A percentile compares a stretch with the other conserved stretches of the same genome.
Evolutionary conservation across 2,329 filamentous ascomycete genomes (phyloP).

Genomic region (Alternaria atra): DNA sequence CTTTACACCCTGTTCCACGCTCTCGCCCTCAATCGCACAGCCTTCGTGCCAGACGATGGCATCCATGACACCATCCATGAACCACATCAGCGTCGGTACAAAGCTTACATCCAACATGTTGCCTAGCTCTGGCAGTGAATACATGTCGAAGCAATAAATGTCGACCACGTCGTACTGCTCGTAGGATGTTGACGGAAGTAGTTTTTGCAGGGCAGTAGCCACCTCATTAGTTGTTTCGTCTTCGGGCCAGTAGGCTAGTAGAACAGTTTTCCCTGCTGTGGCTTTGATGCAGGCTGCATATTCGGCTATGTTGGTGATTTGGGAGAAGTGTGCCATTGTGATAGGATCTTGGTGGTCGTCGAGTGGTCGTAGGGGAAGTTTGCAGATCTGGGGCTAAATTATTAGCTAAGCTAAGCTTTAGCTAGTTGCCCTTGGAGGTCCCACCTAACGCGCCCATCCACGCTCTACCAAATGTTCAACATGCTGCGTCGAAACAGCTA

Average conservation of each 20-base stretch:
- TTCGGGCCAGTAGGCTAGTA: slow-evolving; percentile 34
- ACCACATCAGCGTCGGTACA: slow-evolving; percentile 39
- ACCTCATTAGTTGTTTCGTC: slow-evolving; percentile 29
- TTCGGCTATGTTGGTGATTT: slow-evolving; percentile 26
- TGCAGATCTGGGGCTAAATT: background rate
- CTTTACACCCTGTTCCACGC: slow-evolving; percentile 32
- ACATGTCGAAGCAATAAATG: slow-evolving; percentile 37
- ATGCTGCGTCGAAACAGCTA: background rate
- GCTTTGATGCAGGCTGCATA: slow-evolving; percentile 26
- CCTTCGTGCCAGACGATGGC: slow-evolving; percentile 38
- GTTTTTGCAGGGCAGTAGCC: slow-evolving; percentile 22
- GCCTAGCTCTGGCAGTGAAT: slow-evolving; percentile 31
- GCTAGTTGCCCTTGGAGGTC: background rate
- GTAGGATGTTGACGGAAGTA: slow-evolving; percentile 23
- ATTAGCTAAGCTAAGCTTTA: background rate
- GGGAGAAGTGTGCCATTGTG: slow-evolving; percentile 22
- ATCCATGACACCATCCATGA: slow-evolving; percentile 31
- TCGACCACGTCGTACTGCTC: slow-evolving; percentile 23
- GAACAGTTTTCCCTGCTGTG: slow-evolving; percentile 29
- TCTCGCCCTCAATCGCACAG: slow-evolving; percentile 33
- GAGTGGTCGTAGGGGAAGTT: background rate
- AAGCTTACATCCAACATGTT: slow-evolving; percentile 32
- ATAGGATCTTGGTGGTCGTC: background rate
- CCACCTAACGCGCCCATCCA: background rate
- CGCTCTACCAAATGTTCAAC: slow-evolving; percentile 23